Evolutionary conservation across 257 asterid genomes (phyloP).

Genomic region (Gentiana dahurica): DNA sequence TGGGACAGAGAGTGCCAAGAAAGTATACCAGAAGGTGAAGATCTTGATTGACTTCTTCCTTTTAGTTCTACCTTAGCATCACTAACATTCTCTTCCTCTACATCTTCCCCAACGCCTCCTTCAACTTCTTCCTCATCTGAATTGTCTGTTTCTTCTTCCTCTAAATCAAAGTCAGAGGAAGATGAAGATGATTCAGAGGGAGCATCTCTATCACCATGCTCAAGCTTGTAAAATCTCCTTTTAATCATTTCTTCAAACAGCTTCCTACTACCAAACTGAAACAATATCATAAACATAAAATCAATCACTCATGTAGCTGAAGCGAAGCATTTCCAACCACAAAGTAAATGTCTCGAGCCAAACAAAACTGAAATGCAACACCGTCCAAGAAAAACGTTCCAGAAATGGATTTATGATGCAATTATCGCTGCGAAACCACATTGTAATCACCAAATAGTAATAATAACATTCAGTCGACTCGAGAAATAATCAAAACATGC

Average conservation of each 20-base stretch:
- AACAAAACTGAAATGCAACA: no score
- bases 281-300: no score
- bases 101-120: conserved; percentile 40
- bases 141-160: conserved; percentile 40
- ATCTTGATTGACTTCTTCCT: conserved; percentile 28
- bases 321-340: no score
- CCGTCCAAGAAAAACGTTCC: no score
- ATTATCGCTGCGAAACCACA: no score
- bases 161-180: conserved; percentile 54
- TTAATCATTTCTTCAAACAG: conserved; percentile 49
- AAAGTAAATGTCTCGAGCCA: no score
- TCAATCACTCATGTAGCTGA: no score
- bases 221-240: conserved; percentile 69
- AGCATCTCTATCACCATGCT: conserved; percentile 62
- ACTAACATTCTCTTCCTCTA: conserved; percentile 15
- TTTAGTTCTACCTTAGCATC: conserved; percentile 15
- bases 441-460: no score
- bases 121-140: conserved; percentile 33
- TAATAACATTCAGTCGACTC: no score
- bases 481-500: no score
- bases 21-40: conserved; percentile 31
- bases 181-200: conserved; percentile 71
- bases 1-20: background rate
- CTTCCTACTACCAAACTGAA: conserved; percentile 28
- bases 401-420: no score